phyloP scores from a whole-genome alignment of 768 basidiomycete genomes.

The Boletus rubroflammeus region DNA sequence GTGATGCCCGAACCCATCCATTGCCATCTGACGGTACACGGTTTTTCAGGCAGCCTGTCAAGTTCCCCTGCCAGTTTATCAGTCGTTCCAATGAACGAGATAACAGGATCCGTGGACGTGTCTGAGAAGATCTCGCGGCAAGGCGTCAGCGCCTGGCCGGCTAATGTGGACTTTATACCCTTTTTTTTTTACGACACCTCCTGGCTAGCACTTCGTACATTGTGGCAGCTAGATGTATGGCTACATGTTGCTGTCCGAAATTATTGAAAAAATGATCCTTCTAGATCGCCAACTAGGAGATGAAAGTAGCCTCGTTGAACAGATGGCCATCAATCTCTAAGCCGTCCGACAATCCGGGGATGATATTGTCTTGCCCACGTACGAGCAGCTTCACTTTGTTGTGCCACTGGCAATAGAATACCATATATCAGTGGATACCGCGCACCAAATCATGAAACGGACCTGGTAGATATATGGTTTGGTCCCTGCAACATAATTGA shows the following conservation, averaged over 20 bases:
- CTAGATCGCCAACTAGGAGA: slow-evolving; percentile 44
- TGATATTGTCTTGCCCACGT: slow-evolving; percentile 38
- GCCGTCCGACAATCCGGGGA: slow-evolving; percentile 39
- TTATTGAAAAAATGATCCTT: background rate
- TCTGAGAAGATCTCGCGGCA: background rate
- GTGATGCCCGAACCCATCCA: background rate
- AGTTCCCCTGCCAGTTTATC: slow-evolving; percentile 23
- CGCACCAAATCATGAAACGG: slow-evolving; percentile 20
- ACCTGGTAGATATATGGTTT: slow-evolving; percentile 96
- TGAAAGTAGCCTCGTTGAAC: slow-evolving; percentile 92
- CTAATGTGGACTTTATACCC: background rate
- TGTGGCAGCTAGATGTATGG: slow-evolving; percentile 10
- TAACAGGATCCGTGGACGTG: background rate
- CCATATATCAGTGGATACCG: background rate
- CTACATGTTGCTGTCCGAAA: background rate
- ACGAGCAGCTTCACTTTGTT: slow-evolving; percentile 53
- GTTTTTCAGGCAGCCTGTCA: slow-evolving; percentile 16
- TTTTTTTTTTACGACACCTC: background rate
- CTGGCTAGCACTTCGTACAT: background rate
- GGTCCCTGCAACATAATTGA: slow-evolving; percentile 89
- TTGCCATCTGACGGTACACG: background rate
- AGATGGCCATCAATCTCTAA: slow-evolving; percentile 58
- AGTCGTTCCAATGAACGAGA: slow-evolving; percentile 13
- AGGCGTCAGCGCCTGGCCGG: no score
- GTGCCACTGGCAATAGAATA: slow-evolving; percentile 42